A percentile compares a stretch with the other conserved stretches of the same genome.
These are phyloP conservation scores for Phytopythium mirpurense DNA, from an alignment of 352 stramenopile species.

Conservation along the genomic window DNA sequence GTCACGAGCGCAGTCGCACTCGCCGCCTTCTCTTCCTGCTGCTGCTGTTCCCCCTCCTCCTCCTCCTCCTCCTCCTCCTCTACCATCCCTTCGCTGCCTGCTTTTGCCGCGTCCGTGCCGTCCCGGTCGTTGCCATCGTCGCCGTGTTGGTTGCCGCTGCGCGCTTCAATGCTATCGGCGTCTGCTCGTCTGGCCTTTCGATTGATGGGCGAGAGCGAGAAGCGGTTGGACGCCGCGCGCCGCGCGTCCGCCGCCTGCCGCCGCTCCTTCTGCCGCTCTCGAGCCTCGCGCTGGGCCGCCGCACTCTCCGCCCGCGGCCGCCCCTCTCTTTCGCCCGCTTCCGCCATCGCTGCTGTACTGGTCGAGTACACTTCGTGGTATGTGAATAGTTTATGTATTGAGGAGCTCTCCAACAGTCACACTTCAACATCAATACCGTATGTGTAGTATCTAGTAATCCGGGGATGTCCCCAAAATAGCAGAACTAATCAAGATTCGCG, in stretches of 20 bases:
- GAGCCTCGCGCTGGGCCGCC: not conserved
- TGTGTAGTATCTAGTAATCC: not conserved
- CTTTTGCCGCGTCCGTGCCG: too few relatives aligned
- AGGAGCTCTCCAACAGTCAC: too few relatives aligned
- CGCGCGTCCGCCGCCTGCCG: slow-evolving; percentile 1
- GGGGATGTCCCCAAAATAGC: not conserved
- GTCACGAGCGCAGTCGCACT: not conserved
- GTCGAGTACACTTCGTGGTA: too few relatives aligned
- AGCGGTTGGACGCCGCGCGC: slow-evolving; percentile 1
- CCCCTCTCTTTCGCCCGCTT: not conserved
- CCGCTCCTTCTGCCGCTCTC: slow-evolving; percentile 2
- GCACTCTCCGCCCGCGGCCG: not conserved
- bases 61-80: not conserved
- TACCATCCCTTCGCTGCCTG: too few relatives aligned
- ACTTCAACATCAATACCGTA: too few relatives aligned
- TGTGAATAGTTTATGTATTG: too few relatives aligned
- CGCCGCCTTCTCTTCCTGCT: not conserved
- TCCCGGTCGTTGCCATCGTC: not conserved
- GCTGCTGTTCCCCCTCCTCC: not conserved
- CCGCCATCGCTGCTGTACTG: too few relatives aligned
- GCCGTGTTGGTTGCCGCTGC: not conserved
- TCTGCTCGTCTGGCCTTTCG: not conserved
- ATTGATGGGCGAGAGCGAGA: not conserved
- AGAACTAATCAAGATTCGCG: too few relatives aligned
- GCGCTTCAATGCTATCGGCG: not conserved